Base-by-base conservation (phyloP, 305 asterid species). In the Fraxinus paxiana region DNA sequence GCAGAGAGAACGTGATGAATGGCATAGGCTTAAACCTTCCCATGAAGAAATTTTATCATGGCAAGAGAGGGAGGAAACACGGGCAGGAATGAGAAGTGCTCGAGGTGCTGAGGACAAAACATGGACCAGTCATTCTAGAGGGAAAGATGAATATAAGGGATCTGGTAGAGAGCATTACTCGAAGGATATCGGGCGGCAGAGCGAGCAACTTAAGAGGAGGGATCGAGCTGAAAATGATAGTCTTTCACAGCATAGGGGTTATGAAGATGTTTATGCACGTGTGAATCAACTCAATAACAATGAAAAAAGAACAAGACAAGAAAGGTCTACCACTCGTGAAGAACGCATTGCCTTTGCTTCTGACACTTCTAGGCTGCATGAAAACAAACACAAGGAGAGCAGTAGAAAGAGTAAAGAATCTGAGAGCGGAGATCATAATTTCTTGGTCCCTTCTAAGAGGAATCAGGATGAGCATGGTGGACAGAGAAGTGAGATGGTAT, bases 1-100 rank as follows among this genome's bases (percentile, higher is more conserved):
- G 89, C 94, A 83, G 80, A 86, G 95, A 87, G 98, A 93, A 56
- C 92, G 92, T 80, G 98, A 92, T 77, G 99, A 93, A 65, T 90
- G 98, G 96, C 88, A 90, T 83, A 91, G 95, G 85, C 81, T 75
- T 80, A 93, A 92, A 85, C 92, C 86, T 73, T 72, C 85, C 43
- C 92, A 78, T 82, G 97, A 91, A 87, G 97, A 95, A 67, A 78
- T 77, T 82, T 79, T 82, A 43, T 80, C 89, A 1, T 91, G 92
- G 90, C 88, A 92, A 87, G 97, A 91, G 75, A 92, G 92, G 87
- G 97, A 90, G 85, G 98, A 91, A 83, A 82, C 84, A 46, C 88
- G 89, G 77, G 80, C 89, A 22, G 87, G 83, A 51, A 77, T 81
- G 87, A 89, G 93, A 83, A 87, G 89, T 84, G 90, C 88, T 17